These are phyloP conservation scores for Umbelopsis sp. DNA, from an alignment of 371 early-diverging fungal genomes.

Conservation along the genomic window DNA sequence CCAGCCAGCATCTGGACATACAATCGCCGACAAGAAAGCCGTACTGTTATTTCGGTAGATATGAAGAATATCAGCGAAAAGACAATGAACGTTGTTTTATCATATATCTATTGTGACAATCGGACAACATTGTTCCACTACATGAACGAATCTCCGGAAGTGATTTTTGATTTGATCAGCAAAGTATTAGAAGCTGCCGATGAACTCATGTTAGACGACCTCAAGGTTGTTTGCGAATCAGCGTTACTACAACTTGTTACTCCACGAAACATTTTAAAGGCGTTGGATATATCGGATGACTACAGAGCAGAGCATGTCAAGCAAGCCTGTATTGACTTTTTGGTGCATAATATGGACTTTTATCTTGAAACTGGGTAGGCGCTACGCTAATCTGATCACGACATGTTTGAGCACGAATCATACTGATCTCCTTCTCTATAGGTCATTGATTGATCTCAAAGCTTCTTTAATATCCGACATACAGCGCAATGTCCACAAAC, in stretches of 20 bases:
- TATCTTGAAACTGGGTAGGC: slow-evolving; percentile 55
- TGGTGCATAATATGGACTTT: slow-evolving; percentile 65
- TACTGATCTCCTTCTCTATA: not conserved
- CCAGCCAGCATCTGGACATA: slow-evolving; percentile 58
- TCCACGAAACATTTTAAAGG: slow-evolving; percentile 51
- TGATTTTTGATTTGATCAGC: slow-evolving; percentile 54
- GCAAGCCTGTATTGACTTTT: slow-evolving; percentile 58
- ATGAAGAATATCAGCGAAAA: slow-evolving; percentile 53
- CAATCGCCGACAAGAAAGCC: slow-evolving; percentile 29
- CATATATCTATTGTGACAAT: slow-evolving; percentile 57
- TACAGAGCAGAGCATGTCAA: slow-evolving; percentile 58
- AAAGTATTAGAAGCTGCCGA: slow-evolving; percentile 66
- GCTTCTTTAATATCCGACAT: not conserved
- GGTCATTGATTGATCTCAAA: not conserved
- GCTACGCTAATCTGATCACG: not conserved
- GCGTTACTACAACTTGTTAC: slow-evolving; percentile 54
- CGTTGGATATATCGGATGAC: slow-evolving; percentile 60
- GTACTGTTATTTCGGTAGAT: slow-evolving; percentile 36
- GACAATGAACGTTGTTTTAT: slow-evolving; percentile 50
- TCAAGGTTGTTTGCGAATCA: slow-evolving; percentile 59
- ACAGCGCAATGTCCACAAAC: not conserved
- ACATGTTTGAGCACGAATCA: too few species aligned
- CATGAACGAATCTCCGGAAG: slow-evolving; percentile 44
- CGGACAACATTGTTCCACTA: slow-evolving; percentile 43
- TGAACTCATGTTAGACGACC: slow-evolving; percentile 59